A percentile compares a stretch with the other conserved stretches of the same genome.
These are phyloP conservation scores for Poronia punctata DNA, from an alignment of 495 filamentous ascomycete genomes.

Conservation along the genomic window DNA sequence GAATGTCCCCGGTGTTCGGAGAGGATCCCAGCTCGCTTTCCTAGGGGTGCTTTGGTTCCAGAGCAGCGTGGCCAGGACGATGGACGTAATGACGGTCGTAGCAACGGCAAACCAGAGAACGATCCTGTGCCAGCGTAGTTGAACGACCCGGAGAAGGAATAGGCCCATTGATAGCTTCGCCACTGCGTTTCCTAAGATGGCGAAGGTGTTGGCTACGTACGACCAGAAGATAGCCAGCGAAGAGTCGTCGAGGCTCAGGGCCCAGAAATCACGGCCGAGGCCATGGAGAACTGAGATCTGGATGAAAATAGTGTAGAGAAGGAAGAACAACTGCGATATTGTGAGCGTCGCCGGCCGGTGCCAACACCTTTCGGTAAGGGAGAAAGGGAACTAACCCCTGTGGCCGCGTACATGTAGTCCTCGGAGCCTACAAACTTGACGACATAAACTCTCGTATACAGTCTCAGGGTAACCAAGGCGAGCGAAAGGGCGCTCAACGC, in stretches of 20 bases:
- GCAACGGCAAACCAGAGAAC: slow-evolving; percentile 27
- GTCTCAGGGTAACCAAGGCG: slow-evolving; percentile 23
- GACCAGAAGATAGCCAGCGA: slow-evolving; percentile 34
- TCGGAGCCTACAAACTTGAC: slow-evolving; percentile 31
- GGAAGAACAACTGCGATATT: slow-evolving; percentile 27
- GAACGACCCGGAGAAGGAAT: slow-evolving; percentile 34
- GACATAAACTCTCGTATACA: slow-evolving; percentile 32
- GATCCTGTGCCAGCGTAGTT: slow-evolving; percentile 27
- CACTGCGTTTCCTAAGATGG: slow-evolving; percentile 32
- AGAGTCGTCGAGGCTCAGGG: slow-evolving; percentile 21
- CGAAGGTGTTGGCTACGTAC: slow-evolving; percentile 33
- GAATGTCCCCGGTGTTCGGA: slow-evolving; percentile 30
- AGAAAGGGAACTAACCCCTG: no score
- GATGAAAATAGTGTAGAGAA: slow-evolving; percentile 26
- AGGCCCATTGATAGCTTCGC: slow-evolving; percentile 37
- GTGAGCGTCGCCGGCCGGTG: no score
- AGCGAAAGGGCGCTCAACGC: slow-evolving; percentile 28
- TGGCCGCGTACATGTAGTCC: slow-evolving; percentile 30
- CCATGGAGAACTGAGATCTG: slow-evolving; percentile 30
- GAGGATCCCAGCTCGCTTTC: slow-evolving; percentile 30
- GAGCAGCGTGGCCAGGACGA: slow-evolving; percentile 27
- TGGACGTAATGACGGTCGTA: slow-evolving; percentile 24
- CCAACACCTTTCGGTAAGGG: no score
- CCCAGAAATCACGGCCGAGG: slow-evolving; percentile 29
- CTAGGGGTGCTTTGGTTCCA: slow-evolving; percentile 31